Base-by-base conservation (phyloP, 192 early-diverging fungal species). In the Phycomyces blakesleeanus region DNA sequence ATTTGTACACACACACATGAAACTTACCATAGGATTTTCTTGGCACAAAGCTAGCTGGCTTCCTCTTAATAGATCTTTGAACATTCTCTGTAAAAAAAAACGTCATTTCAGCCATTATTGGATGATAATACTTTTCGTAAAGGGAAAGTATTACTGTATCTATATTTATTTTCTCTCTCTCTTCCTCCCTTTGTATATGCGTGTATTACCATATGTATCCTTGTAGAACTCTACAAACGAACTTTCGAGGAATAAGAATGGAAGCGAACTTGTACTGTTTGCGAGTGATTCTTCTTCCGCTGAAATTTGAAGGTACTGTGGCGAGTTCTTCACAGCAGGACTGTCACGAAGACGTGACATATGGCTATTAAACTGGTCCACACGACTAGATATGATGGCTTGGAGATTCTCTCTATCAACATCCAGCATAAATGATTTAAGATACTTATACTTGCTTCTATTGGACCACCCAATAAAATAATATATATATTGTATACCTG, bases 221-320 rank as follows among this genome's bases (percentile, higher is more conserved):
- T 92, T 93, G 71, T 96, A 87, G 62, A 96, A 77, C 20, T 95
- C 90, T 14, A 89, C 87, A 79, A 96, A 95, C 10, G 82, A 69
- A 53, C 81, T 81, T 77, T 95, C 93, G 77, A 98, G 90, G 61
- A 79, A 89, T 5, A 95, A 78, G 22, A 81, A 81, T 11, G 88
- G 86, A 18, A 90, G 69, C 38, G 74, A 76, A 37, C 83, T 79
- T 1, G 51, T 63, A 15, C 37, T 53, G 21, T 49, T 51, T 22
- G 66, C 61, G 24, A 67, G 38, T 5, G 78, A 77, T 25, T 83
- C 85, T 25, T 87, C 83, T 47, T 86, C 83, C 2, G 80, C 73
- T n/a, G 85, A 76, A 29, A 89, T 74, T 7, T 81, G 76, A 20
- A 93, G 74, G 15, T 85, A 85, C 5, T 85, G 83, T 0, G 83